Base-by-base conservation (phyloP, 2,329 filamentous ascomycete species). In the Alternaria solani region DNA sequence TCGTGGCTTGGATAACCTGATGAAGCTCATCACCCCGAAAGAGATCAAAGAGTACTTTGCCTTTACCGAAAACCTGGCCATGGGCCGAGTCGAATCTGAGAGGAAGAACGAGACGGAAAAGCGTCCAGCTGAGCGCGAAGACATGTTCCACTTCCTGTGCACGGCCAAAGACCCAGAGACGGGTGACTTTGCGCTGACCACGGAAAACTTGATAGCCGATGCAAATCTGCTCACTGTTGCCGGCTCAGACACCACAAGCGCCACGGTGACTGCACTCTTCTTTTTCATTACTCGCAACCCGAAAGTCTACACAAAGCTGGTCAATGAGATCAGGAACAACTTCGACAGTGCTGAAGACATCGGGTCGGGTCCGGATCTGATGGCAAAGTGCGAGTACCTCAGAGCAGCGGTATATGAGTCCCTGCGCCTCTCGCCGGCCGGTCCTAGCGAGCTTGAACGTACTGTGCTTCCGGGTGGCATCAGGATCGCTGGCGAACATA, bases 61-160 rank as follows among this genome's bases (percentile, higher is more conserved):
- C 18, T 65, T 65, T 28, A 57, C 60, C 7, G 46, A 62, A 39
- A 41, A 55, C 5, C 23, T 53, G 18, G 56, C 60, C 18, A 41
- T 3, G 3, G 23, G 53, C 36, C 63, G 63, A 4, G 39, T 61
- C 7, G 25, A 51, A 26, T 23, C 30, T 25, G 23, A 58, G 3
- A 38, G 51, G 20, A 55, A 53, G 5, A 38, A 46, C 14, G 57
- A 63, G 41, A 30, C 12, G 12, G 51, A 55, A 9, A 57, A 57
- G 16, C 44, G 30, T 12, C 57, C 42, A 49, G 43, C 34, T 14
- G 42, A 65, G 16, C 41, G 61, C 25, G 75, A 78, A 55, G 63
- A 81, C 64, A 78, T 81, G 62, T 76, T 79, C 64, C 69, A 80
- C 59, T 72, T 82, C 70, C 69, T 80, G 7, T 68, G 77, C 48